phyloP scores from a whole-genome alignment of 2,329 filamentous ascomycete species.

The Diplodia seriata region DNA sequence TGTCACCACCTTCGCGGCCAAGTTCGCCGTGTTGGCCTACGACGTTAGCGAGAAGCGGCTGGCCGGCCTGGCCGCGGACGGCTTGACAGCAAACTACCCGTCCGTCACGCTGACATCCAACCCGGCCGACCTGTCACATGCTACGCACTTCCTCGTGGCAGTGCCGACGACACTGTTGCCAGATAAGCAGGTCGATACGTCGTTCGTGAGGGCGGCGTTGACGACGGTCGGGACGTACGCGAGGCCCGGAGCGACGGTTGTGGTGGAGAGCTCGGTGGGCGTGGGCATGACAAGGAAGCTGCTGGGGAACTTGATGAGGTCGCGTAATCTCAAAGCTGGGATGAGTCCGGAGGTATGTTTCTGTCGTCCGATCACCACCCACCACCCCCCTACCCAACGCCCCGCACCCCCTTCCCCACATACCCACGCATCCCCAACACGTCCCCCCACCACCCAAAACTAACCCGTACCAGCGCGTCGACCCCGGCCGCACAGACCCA shows the following conservation, averaged over 20 bases:
- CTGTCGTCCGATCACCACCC: no score
- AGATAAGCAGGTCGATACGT: constrained; percentile 58
- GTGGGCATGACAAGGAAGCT: constrained; percentile 62
- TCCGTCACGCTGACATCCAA: constrained; percentile 51
- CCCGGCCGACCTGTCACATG: constrained; percentile 49
- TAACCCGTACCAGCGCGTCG: constrained; percentile 52
- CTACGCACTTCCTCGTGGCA: constrained; percentile 61
- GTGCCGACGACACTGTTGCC: constrained; percentile 60
- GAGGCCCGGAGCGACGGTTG: constrained; percentile 55
- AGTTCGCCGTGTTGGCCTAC: constrained; percentile 53
- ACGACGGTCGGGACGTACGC: constrained; percentile 52
- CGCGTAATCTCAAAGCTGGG: constrained; percentile 40
- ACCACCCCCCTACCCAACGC: constrained; percentile 43
- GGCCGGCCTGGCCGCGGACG: background rate
- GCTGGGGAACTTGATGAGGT: constrained; percentile 54
- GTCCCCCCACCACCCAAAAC: constrained; percentile 34
- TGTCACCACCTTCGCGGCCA: constrained; percentile 52
- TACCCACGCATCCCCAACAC: constrained; percentile 46
- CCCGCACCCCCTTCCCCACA: constrained; percentile 61
- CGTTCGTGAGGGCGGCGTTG: constrained; percentile 57
- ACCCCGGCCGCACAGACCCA: constrained; percentile 54
- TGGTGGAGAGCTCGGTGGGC: constrained; percentile 62
- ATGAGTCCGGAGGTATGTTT: constrained; percentile 55
- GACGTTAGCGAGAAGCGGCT: constrained; percentile 33
- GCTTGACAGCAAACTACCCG: constrained; percentile 37